Evolutionary conservation across 352 stramenopile species (phyloP), one percentile per base, ranked within the genome.

Genomic region (Salisapilia sapeloensis): DNA sequence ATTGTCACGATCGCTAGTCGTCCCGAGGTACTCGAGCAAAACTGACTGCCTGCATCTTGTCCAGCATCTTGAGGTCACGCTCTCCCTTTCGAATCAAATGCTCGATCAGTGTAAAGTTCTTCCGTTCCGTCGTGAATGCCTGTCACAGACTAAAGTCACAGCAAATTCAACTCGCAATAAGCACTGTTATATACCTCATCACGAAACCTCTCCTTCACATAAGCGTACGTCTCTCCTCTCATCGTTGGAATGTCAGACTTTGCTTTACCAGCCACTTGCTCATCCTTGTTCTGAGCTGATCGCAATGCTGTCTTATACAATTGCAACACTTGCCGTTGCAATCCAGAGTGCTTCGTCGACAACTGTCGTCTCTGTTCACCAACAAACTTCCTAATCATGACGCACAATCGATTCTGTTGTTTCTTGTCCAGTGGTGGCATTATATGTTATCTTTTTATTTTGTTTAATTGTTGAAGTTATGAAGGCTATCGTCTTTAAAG

Each of bases 81-180:
- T 90, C 60, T 2, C 74, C 74, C 33, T 90, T 90, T 48, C 74
- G 74, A 38, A 90, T 45, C 53, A 90, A 57, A 29, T 86, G 67
- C 58, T 90, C 74, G 38, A 90, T 86, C 41, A 80, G 50, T 6
- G 56, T 48, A 45, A 90, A 90, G 49, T 86, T 63, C 42, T 60
- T 78, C 23, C 70, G 61, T 6, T 62, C 50, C 16, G 86, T 67
- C 3, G 59, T 60, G 0, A 29, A 26, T 11, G 52, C 74, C 61
- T 86, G 22, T 15, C 6, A 6, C 18, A 35, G 19, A 10, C 10
- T 10, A 30, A 4, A n/a, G 18, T 13, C 12, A 31, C 15, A 33
- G 17, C 14, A n/a, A 30, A 29, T 11, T 20, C 20, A 4, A 21
- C 3, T 20, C 37, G 28, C 3, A 23, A 45, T 35, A 17, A 11